Conservation (phyloP, 2,329 filamentous ascomycete genomes). For the Nakataea oryzae region DNA sequence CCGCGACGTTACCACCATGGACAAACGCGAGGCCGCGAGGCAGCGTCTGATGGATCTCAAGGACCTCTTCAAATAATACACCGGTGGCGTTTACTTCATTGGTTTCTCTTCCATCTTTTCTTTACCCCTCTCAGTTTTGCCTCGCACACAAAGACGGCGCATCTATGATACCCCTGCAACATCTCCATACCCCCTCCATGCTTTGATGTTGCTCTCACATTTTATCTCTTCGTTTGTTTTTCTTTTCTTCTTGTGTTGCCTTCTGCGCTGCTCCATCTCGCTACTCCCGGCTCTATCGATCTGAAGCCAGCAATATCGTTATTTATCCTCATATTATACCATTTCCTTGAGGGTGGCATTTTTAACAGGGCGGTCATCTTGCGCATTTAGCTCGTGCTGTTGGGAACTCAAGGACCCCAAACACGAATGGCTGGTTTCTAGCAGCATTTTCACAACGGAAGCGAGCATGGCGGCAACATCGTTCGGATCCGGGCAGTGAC, state of each 20-base stretch:
- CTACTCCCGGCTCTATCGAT: neutral
- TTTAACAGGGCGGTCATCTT: neutral
- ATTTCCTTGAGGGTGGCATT: neutral
- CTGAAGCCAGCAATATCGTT: neutral
- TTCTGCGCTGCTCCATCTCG: neutral
- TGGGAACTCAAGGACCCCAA: neutral
- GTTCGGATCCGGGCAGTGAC: neutral
- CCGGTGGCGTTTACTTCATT: neutral
- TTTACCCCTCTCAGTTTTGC: neutral
- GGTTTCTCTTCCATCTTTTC: neutral
- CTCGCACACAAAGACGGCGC: neutral
- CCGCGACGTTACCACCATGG: constrained; percentile 16
- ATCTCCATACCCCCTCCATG: neutral
- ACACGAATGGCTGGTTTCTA: neutral
- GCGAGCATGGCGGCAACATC: neutral
- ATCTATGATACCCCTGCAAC: neutral
- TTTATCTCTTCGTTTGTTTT: neutral
- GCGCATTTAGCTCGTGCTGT: neutral
- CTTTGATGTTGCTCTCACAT: neutral
- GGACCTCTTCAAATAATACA: constrained; percentile 34
- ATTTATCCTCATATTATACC: neutral
- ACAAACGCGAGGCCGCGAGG: constrained; percentile 33
- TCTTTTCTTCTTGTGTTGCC: neutral
- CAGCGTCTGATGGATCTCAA: constrained; percentile 38
- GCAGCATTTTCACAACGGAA: neutral